A percentile compares a stretch with the other conserved stretches of the same genome.
phyloP scores from a whole-genome alignment of 257 asterid species.

The Plantago ovata region DNA sequence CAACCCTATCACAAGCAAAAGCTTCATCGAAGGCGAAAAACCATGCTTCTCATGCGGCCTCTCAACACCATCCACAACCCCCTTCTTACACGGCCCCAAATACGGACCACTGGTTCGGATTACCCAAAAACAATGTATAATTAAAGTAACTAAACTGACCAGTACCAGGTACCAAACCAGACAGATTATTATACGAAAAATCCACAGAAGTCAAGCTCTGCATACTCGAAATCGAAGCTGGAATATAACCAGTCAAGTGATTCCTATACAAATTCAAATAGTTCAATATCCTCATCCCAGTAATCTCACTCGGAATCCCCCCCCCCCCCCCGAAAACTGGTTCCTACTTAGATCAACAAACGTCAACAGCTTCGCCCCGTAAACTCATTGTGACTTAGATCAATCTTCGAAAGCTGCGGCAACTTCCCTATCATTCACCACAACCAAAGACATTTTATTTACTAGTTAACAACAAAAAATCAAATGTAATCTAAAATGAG shows the following conservation, averaged over 20 bases:
- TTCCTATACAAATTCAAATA: conserved; percentile 76
- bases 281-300: conserved; percentile 78
- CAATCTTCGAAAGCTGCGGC: too few relatives aligned
- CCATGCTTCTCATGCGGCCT: conserved; percentile 54
- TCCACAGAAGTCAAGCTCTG: conserved; percentile 90
- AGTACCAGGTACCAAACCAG: conserved; percentile 85
- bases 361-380: conserved; percentile 67
- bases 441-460: too few relatives aligned
- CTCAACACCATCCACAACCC: conserved; percentile 40
- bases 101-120: conserved; percentile 86
- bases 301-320: conserved; percentile 70
- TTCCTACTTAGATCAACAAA: conserved; percentile 86
- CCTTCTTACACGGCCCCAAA: conserved; percentile 80
- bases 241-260: conserved; percentile 67
- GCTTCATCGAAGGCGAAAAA: conserved; percentile 78
- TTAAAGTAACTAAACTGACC: conserved; percentile 89
- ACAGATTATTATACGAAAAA: conserved; percentile 79
- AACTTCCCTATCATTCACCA: too few relatives aligned
- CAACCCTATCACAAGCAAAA: conserved; percentile 72
- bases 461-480: too few relatives aligned
- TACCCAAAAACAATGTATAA: conserved; percentile 75
- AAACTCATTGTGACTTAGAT: too few relatives aligned
- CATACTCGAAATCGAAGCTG: conserved; percentile 66
- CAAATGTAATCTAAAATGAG: too few relatives aligned
- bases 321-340: conserved; percentile 66